A percentile compares a stretch with the other conserved stretches of the same genome.
Evolutionary conservation across 257 asterid species (phyloP).

Genomic region (Sherardia arvensis): DNA sequence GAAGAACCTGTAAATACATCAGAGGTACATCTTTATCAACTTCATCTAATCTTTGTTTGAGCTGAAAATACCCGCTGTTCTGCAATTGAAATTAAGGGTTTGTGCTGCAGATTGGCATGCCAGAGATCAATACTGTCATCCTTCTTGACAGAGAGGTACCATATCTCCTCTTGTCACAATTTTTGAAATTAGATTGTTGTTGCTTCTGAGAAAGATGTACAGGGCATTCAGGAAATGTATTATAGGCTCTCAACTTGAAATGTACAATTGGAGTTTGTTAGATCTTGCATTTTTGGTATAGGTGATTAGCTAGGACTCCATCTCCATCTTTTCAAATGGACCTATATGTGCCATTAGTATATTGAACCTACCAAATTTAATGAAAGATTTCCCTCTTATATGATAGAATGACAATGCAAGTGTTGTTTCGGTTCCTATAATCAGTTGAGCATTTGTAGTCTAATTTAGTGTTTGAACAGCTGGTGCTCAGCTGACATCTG

Average conservation of each 20-base stretch:
- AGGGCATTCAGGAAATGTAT: background rate
- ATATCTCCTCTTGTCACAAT: background rate
- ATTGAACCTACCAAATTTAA: background rate
- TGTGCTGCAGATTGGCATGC: constrained; percentile 53
- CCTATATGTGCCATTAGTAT: background rate
- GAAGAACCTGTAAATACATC: constrained; percentile 81
- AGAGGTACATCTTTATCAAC: constrained; percentile 40
- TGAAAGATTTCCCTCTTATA: background rate
- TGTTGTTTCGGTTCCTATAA: background rate
- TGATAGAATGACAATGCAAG: background rate
- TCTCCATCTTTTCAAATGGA: background rate
- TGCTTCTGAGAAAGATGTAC: background rate
- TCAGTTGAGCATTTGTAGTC: background rate
- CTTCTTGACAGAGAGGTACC: constrained; percentile 92
- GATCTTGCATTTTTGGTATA: background rate
- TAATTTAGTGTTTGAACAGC: background rate
- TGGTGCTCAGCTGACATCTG: background rate
- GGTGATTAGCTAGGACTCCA: constrained; percentile 3
- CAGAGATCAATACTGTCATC: constrained; percentile 82
- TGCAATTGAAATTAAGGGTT: constrained; percentile 10
- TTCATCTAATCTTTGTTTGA: constrained; percentile 5
- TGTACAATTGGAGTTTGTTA: background rate
- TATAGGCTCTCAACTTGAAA: background rate
- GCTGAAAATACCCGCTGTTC: background rate
- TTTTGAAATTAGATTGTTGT: background rate